Evolutionary conservation across 441 rosid genomes (phyloP).

Genomic region (Breynia disticha): DNA sequence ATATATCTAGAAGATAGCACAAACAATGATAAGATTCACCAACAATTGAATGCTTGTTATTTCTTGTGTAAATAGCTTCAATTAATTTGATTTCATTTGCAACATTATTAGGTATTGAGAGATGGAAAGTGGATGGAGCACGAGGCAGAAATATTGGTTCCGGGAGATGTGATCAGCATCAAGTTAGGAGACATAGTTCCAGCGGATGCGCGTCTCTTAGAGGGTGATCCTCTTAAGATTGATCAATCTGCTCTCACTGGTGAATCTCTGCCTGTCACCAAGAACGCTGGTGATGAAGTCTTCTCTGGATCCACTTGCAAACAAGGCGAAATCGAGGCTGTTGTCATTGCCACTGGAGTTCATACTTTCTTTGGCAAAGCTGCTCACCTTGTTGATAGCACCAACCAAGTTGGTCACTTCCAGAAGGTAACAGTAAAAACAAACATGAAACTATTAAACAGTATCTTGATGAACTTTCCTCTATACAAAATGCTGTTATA

Average conservation of each 20-base stretch:
- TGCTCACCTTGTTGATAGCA: constrained; percentile 88
- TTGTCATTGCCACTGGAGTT: constrained; percentile 92
- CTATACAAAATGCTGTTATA: too few relatives aligned
- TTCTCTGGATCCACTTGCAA: constrained; percentile 94
- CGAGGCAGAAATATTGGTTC: constrained; percentile 76
- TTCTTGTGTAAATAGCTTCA: not conserved
- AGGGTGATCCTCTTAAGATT: constrained; percentile 89
- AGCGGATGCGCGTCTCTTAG: constrained; percentile 84
- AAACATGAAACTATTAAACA: too few relatives aligned
- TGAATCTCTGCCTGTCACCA: constrained; percentile 74
- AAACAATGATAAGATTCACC: not conserved
- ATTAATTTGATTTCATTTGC: not conserved
- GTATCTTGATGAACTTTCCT: too few relatives aligned
- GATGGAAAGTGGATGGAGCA: constrained; percentile 79
- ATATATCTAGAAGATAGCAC: too few relatives aligned
- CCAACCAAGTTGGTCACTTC: constrained; percentile 85
- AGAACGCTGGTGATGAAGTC: constrained; percentile 58
- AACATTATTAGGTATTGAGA: constrained; percentile 48
- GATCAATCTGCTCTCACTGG: constrained; percentile 91
- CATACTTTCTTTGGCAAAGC: constrained; percentile 97
- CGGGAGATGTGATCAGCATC: constrained; percentile 81
- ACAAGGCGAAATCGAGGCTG: constrained; percentile 90
- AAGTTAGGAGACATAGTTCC: constrained; percentile 90
- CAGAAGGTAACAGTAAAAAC: constrained; percentile 49
- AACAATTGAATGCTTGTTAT: too few relatives aligned